These are phyloP conservation scores for Globisporangium echinulatum DNA, from an alignment of 352 stramenopile species.

Conservation along the genomic window DNA sequence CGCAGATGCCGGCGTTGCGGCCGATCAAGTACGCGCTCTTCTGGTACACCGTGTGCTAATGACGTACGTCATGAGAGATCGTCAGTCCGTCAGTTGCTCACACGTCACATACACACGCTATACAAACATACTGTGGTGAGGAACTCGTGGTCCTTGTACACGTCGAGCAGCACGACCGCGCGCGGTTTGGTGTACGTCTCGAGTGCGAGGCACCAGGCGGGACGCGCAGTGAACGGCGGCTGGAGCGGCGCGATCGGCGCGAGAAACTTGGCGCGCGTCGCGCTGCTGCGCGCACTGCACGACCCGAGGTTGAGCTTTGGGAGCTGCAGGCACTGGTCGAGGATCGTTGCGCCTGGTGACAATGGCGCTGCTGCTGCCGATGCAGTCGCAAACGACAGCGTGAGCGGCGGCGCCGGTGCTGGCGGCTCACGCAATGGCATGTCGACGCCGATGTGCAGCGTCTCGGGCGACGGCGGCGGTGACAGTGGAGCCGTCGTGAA, in stretches of 20 bases:
- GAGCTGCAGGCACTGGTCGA: conserved; percentile 54
- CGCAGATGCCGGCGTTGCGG: conserved; percentile 63
- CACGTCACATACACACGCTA: neutral
- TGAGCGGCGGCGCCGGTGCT: conserved; percentile 8
- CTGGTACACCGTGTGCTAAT: conserved; percentile 67
- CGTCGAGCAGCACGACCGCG: conserved; percentile 60
- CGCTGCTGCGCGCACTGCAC: conserved; percentile 20
- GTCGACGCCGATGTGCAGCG: conserved; percentile 14
- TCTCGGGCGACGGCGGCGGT: neutral
- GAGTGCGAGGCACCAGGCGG: conserved; percentile 36
- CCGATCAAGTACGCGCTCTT: conserved; percentile 76
- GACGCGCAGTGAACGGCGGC: conserved; percentile 49
- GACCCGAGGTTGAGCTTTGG: conserved; percentile 58
- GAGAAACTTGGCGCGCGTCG: conserved; percentile 53
- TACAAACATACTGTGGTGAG: conserved; percentile 51
- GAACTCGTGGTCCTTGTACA: conserved; percentile 79
- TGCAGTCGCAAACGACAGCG: conserved; percentile 4
- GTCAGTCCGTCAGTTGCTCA: neutral
- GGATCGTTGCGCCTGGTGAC: conserved; percentile 8
- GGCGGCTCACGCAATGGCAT: conserved; percentile 16
- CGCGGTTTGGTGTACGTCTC: conserved; percentile 35
- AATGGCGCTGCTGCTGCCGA: neutral
- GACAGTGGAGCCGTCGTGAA: neutral
- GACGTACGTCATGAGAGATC: neutral
- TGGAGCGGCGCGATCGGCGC: conserved; percentile 57